These are phyloP conservation scores for Candida sakaeoensis DNA, from an alignment of 805 yeast species.

Conservation along the genomic window DNA sequence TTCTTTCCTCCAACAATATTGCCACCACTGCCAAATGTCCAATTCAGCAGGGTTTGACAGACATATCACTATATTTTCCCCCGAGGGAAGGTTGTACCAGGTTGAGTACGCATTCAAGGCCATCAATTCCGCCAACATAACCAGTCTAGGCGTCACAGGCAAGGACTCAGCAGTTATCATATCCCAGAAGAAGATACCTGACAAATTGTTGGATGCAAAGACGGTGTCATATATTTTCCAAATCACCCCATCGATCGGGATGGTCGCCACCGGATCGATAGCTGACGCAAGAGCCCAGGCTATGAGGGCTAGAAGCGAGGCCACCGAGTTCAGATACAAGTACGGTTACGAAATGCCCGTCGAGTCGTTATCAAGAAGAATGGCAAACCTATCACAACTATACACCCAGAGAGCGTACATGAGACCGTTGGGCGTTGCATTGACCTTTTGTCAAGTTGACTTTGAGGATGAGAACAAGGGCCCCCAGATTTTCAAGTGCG, in stretches of 20 bases:
- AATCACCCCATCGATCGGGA: constrained; percentile 77
- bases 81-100: constrained; percentile 96
- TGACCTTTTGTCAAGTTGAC: constrained; percentile 75
- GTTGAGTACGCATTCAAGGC: constrained; percentile 98
- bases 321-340: constrained; percentile 90
- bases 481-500: constrained; percentile 86
- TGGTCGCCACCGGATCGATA: constrained; percentile 91
- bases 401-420: constrained; percentile 97
- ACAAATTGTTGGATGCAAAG: constrained; percentile 81
- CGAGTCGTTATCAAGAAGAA: constrained; percentile 85
- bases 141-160: constrained; percentile 84
- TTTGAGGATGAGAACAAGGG: constrained; percentile 79
- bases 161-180: constrained; percentile 82
- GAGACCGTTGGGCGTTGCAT: constrained; percentile 95
- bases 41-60: constrained; percentile 96
- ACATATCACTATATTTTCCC: constrained; percentile 97
- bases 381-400: constrained; percentile 93
- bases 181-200: constrained; percentile 95
- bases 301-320: constrained; percentile 87
- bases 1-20: background rate
- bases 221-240: constrained; percentile 85
- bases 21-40: constrained; percentile 15
- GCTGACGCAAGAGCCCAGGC: constrained; percentile 95
- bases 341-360: constrained; percentile 97
- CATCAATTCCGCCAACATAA: constrained; percentile 86